Base-by-base conservation (phyloP, 2,329 filamentous ascomycete species). In the Alternaria sp. region DNA sequence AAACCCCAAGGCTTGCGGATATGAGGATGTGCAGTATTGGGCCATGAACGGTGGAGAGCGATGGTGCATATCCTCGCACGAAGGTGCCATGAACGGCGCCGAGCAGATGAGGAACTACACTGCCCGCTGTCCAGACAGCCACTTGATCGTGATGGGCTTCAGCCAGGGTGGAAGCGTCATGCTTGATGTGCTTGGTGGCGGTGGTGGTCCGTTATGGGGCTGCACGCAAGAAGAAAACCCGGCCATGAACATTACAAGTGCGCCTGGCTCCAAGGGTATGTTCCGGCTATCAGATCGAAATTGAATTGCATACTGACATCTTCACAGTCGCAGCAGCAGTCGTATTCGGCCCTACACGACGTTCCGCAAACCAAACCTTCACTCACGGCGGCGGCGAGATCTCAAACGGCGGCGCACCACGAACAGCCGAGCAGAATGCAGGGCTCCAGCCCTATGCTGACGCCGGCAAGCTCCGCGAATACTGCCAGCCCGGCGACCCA, bases 401-500 rank as follows among this genome's bases (percentile, higher is more conserved):
- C 36, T 71, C 61, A 24, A 55, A 70, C 16, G 70, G 70, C 43
- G 57, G 62, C 30, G 67, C 68, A 3, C 66, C 70, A 22, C 67
- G 70, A 34, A 64, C 68, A 8, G 58, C 62, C 5, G 59, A 68
- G 44, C 54, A 72, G 54, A 63, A 65, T 34, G 66, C 67, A 11
- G 68, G 66, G n/a, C 57, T 71, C 16, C 59, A 69, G 51, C 67
- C 67, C 16, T 72, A 70, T 41, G 65, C 59, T 24, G 63, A 73
- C 26, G 82, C 84, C 3, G 74, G 71, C 8, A 85, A 84, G 65
- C 84, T 89, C 59, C 80, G 87, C 76, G 86, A 86, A 7, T 90
- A 89, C 80, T 90, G 88, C 72, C 87, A 90, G 66, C 78, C 83
- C 4, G 69, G 83, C 3, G 87, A 89, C 61, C 87, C 87, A 0